Percentiles rank a stretch among this genome's conserved stretches.
Conservation (phyloP, 768 basidiomycete genomes). For the Trametes cingulata region DNA sequence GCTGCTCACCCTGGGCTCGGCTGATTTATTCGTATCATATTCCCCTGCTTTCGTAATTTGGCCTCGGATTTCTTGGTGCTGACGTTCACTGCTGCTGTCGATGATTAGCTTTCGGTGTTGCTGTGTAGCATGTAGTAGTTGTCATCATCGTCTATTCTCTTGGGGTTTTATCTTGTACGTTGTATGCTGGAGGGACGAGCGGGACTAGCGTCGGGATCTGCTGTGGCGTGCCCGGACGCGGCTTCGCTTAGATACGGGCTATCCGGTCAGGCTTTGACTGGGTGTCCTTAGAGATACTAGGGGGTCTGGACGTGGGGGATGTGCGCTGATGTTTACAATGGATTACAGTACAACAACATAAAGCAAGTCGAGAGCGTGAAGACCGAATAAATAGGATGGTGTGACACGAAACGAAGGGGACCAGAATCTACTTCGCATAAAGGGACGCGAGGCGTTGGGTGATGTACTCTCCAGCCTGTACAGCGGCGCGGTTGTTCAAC, state of each 20-base stretch:
- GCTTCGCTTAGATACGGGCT: no score
- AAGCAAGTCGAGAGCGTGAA: not conserved
- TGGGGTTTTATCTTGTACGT: not conserved
- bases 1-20: not conserved
- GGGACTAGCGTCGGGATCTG: no score
- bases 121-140: no score
- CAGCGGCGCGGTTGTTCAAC: not conserved
- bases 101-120: not conserved
- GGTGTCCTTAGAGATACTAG: no score
- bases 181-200: no score
- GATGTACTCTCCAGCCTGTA: conserved; percentile 7
- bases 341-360: not conserved
- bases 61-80: not conserved
- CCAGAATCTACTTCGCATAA: not conserved
- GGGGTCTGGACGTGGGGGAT: no score
- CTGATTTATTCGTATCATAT: conserved; percentile 21
- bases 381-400: not conserved
- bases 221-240: no score
- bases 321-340: no score
- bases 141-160: not conserved
- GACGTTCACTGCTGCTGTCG: not conserved
- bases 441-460: not conserved
- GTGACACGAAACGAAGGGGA: no score
- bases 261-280: no score
- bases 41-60: not conserved